phyloP scores from a whole-genome alignment of 2,329 filamentous ascomycete genomes.

The Epichloe coenophiala region DNA sequence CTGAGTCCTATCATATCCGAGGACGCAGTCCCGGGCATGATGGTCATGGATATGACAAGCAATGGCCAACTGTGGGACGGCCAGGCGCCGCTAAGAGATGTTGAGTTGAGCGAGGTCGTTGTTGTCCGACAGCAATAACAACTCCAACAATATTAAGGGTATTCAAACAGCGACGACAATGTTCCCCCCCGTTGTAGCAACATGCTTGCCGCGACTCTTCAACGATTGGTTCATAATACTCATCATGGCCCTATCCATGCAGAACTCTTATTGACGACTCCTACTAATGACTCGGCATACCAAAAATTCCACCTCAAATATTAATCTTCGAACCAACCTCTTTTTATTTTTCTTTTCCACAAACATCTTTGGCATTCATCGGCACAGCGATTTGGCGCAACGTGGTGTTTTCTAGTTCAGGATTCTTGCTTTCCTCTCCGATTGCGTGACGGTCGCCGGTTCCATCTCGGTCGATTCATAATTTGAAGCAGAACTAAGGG shows the following conservation, averaged over 20 bases:
- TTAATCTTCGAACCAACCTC: conserved; percentile 19
- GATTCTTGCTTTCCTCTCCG: not conserved
- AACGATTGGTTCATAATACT: conserved; percentile 3
- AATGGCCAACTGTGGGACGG: conserved; percentile 27
- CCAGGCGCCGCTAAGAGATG: conserved; percentile 23
- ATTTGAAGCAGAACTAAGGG: conserved; percentile 13
- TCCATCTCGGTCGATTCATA: conserved; percentile 1
- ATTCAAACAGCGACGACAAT: not conserved
- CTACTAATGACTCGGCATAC: conserved; percentile 15
- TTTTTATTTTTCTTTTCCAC: conserved; percentile 7
- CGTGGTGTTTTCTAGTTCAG: conserved; percentile 14
- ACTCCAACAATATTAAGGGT: not conserved
- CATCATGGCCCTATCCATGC: conserved; percentile 2
- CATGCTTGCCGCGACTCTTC: not conserved
- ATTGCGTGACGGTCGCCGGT: not conserved
- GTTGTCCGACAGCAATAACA: conserved; percentile 21
- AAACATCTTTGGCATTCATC: conserved; percentile 27
- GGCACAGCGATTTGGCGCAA: conserved; percentile 28
- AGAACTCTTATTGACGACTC: conserved; percentile 2
- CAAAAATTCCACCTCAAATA: conserved; percentile 3
- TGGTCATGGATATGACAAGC: conserved; percentile 22
- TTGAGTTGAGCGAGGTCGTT: conserved; percentile 32
- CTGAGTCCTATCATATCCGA: conserved; percentile 36
- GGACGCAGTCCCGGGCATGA: conserved; percentile 22
- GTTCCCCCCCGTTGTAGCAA: not conserved